A percentile compares a stretch with the other conserved stretches of the same genome.
phyloP scores from a whole-genome alignment of 2,329 filamentous ascomycete genomes.

The Aspergillus sclerotialis region DNA sequence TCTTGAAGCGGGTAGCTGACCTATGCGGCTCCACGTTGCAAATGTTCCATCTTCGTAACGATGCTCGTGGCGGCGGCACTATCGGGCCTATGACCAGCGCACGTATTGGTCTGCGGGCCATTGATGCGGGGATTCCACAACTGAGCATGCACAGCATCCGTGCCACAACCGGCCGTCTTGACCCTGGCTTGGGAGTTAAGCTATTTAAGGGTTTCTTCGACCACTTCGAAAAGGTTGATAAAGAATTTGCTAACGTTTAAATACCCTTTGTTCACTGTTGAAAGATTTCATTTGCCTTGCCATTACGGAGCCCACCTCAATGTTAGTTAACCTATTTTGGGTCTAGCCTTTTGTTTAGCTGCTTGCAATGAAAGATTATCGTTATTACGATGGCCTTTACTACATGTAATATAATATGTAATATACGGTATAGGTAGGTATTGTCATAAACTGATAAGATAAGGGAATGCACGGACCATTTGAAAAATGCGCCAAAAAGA shows the following conservation, averaged over 20 bases:
- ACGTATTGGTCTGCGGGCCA: conserved; percentile 70
- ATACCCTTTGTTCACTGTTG: not conserved
- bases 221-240: conserved; percentile 75
- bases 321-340: not conserved
- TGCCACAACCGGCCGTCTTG: conserved; percentile 76
- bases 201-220: conserved; percentile 88
- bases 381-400: conserved; percentile 1
- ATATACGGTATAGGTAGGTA: conserved; percentile 1
- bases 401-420: not conserved
- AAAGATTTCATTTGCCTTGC: no score
- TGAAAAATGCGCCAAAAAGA: conserved; percentile 22
- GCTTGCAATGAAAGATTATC: not conserved
- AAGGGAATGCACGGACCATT: conserved; percentile 30
- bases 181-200: conserved; percentile 81
- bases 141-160: conserved; percentile 90
- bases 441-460: conserved; percentile 23
- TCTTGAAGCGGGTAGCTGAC: conserved; percentile 72
- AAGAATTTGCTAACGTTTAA: conserved; percentile 55
- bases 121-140: conserved; percentile 86
- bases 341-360: not conserved
- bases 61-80: conserved; percentile 80
- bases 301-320: not conserved
- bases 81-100: conserved; percentile 87
- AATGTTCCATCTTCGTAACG: conserved; percentile 91
- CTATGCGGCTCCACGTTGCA: conserved; percentile 67